A percentile compares a stretch with the other conserved stretches of the same genome.
phyloP scores from a whole-genome alignment of 306 rosid species.

The Rosa multiflora region DNA sequence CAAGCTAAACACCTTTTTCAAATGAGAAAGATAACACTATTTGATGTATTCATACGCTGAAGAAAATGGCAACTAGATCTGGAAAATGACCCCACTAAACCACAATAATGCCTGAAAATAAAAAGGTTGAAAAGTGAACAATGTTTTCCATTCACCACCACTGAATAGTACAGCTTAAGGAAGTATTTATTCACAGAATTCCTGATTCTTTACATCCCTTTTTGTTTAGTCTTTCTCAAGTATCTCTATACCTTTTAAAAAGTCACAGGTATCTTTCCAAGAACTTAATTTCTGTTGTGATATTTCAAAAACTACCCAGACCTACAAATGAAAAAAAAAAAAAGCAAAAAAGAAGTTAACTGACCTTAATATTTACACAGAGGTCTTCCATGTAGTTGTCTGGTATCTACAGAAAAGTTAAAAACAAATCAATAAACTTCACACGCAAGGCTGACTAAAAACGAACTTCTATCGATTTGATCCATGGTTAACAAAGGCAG shows the following conservation, averaged over 20 bases:
- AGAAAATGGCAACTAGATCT: background rate
- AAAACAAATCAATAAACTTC: constrained; percentile 24
- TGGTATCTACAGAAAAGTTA: constrained; percentile 43
- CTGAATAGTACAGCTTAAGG: background rate
- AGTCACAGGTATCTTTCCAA: background rate
- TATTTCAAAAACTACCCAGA: background rate
- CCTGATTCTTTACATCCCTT: background rate
- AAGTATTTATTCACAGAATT: background rate
- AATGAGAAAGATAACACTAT: background rate
- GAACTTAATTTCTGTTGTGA: background rate
- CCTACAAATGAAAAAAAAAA: background rate
- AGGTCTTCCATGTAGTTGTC: constrained; percentile 58
- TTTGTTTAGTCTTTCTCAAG: background rate
- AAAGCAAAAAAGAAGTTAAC: constrained; percentile 11
- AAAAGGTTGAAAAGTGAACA: background rate
- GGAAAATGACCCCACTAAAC: background rate
- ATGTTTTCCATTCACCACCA: background rate
- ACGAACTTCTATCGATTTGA: background rate
- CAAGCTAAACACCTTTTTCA: background rate
- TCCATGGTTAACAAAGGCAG: background rate
- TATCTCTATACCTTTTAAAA: background rate
- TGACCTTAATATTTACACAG: constrained; percentile 73
- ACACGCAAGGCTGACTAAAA: background rate
- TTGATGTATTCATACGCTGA: background rate
- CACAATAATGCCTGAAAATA: background rate